Conservation (phyloP, 768 basidiomycete genomes). For the Russula lepida region DNA sequence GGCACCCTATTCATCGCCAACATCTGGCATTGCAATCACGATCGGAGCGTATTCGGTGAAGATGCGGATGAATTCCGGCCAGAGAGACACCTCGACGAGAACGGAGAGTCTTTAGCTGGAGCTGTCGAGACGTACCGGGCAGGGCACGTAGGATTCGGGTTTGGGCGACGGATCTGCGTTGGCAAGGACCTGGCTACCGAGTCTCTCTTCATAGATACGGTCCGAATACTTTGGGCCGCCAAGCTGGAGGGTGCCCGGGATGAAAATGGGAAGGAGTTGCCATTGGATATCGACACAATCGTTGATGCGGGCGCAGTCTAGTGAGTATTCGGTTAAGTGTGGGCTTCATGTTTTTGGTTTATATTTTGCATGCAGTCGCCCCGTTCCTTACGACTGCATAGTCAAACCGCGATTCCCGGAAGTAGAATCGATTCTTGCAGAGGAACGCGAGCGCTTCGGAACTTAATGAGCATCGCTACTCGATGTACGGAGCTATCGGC, state of each 20-base stretch:
- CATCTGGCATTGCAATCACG: conserved; percentile 5
- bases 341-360: neutral
- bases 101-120: neutral
- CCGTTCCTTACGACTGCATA: conserved; percentile 16
- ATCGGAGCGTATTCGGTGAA: conserved; percentile 7
- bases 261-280: conserved; percentile 8
- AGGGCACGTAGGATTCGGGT: conserved; percentile 18
- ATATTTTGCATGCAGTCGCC: neutral
- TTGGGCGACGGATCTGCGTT: conserved; percentile 20
- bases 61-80: conserved; percentile 21
- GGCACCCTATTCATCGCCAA: conserved; percentile 30
- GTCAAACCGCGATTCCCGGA: conserved; percentile 19
- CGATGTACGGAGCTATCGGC: neutral
- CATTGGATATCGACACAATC: neutral
- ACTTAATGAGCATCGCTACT: neutral
- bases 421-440: neutral
- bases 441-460: neutral
- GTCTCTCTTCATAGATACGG: conserved; percentile 19
- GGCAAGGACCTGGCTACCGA: conserved; percentile 21
- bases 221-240: conserved; percentile 20
- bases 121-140: conserved; percentile 6
- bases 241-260: conserved; percentile 11
- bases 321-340: neutral
- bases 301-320: conserved; percentile 1
- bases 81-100: conserved; percentile 16